A percentile compares a stretch with the other conserved stretches of the same genome.
Conservation (phyloP, 2,329 filamentous ascomycete genomes). For the Chaetomiaceae sp. region DNA sequence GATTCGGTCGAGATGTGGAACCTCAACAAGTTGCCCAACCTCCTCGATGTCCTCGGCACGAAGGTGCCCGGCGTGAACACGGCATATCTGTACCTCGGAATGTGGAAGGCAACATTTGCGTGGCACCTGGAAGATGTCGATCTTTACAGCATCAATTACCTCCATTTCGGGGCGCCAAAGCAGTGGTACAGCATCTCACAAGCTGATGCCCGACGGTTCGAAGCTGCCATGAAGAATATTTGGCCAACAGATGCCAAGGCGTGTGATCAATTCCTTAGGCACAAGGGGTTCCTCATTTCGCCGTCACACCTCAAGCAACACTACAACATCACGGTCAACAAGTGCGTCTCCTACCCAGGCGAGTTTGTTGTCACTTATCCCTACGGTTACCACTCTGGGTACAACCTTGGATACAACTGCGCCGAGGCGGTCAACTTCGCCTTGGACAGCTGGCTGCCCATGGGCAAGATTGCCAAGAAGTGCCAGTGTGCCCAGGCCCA, state of each 20-base stretch:
- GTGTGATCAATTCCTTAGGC: conserved; percentile 91
- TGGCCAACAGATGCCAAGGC: conserved; percentile 95
- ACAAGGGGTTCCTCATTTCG: conserved; percentile 96
- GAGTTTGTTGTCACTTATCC: conserved; percentile 99
- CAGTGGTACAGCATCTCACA: conserved; percentile 99
- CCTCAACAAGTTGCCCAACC: conserved; percentile 86
- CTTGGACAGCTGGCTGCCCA: conserved; percentile 89
- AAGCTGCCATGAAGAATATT: conserved; percentile 89
- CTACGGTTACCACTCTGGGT: conserved; percentile 97
- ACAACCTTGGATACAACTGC: conserved; percentile 97
- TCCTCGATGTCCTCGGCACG: conserved; percentile 88
- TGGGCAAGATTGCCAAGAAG: conserved; percentile 92
- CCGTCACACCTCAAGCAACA: conserved; percentile 81
- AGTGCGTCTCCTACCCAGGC: conserved; percentile 88
- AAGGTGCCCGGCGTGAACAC: conserved; percentile 98
- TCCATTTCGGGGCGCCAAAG: conserved; percentile 97
- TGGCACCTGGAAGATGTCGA: conserved; percentile 99
- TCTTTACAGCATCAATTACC: conserved; percentile 99
- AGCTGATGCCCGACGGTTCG: conserved; percentile 86
- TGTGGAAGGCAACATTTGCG: conserved; percentile 99
- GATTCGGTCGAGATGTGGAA: conserved; percentile 86
- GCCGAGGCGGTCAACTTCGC: conserved; percentile 99
- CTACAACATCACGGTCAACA: conserved; percentile 94
- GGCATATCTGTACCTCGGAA: conserved; percentile 93
- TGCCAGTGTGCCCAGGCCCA: conserved; percentile 93